These are phyloP conservation scores for Meyerozyma elateridarum DNA, from an alignment of 1,139 yeast genomes.

Conservation along the genomic window DNA sequence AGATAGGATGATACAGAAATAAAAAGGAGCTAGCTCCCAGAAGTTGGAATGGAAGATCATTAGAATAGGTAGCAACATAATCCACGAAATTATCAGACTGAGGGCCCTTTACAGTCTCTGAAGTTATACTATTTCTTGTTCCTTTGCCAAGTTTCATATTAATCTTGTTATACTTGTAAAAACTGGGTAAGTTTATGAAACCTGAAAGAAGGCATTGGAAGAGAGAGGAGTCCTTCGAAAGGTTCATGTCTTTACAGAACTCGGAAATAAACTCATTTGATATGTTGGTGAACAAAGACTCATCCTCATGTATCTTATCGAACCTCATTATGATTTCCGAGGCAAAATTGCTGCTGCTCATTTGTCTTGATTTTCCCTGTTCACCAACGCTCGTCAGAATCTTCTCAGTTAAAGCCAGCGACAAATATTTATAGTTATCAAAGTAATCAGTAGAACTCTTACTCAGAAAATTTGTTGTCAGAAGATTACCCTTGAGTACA, in stretches of 20 bases:
- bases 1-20: slow-evolving; percentile 71
- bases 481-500: slow-evolving; percentile 23
- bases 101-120: slow-evolving; percentile 1
- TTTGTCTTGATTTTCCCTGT: slow-evolving; percentile 14
- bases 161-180: slow-evolving; percentile 58
- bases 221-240: slow-evolving; percentile 69
- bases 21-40: slow-evolving; percentile 39
- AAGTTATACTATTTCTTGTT: background rate
- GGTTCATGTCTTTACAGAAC: slow-evolving; percentile 58
- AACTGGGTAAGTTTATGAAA: slow-evolving; percentile 63
- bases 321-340: slow-evolving; percentile 34
- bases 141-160: slow-evolving; percentile 28
- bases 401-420: no score
- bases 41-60: slow-evolving; percentile 41
- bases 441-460: slow-evolving; percentile 13
- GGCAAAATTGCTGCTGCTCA: slow-evolving; percentile 34
- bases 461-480: no score
- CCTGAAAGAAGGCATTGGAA: slow-evolving; percentile 68
- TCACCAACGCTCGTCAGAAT: slow-evolving; percentile 10
- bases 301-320: slow-evolving; percentile 32
- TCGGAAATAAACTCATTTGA: slow-evolving; percentile 58
- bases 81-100: slow-evolving; percentile 9
- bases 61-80: slow-evolving; percentile 13
- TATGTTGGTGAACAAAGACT: slow-evolving; percentile 29
- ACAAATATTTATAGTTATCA: slow-evolving; percentile 20